phyloP scores from a whole-genome alignment of 345 rosid genomes.

The Salix udensis region DNA sequence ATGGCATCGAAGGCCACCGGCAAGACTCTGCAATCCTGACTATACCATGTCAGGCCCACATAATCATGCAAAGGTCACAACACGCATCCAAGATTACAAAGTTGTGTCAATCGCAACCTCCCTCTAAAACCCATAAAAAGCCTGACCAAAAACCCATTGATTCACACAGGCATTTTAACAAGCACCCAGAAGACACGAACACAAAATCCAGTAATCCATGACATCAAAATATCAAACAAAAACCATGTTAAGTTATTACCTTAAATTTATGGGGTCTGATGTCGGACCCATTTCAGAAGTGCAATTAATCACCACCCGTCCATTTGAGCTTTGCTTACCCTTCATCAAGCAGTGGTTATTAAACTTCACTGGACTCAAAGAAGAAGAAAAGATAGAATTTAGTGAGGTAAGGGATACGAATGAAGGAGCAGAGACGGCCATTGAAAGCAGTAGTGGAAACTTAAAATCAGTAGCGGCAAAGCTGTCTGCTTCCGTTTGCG shows the following conservation, averaged over 20 bases:
- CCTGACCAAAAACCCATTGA: not conserved
- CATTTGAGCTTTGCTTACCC: slow-evolving; percentile 20
- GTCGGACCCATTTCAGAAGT: slow-evolving; percentile 45
- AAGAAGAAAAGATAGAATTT: slow-evolving; percentile 22
- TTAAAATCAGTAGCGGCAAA: not conserved
- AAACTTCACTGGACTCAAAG: slow-evolving; percentile 26
- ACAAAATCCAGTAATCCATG: not conserved
- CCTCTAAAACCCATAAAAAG: not conserved
- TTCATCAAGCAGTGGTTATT: slow-evolving; percentile 21
- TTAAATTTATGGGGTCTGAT: slow-evolving; percentile 43
- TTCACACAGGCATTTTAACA: slow-evolving; percentile 41
- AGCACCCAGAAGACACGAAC: slow-evolving; percentile 20
- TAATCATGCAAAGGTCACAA: not conserved
- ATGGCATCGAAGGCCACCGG: no score
- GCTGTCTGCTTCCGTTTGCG: not conserved
- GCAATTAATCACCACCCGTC: slow-evolving; percentile 40
- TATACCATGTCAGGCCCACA: no score
- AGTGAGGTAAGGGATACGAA: slow-evolving; percentile 25
- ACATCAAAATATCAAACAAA: not conserved
- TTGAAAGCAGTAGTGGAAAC: slow-evolving; percentile 9
- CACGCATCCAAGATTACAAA: not conserved
- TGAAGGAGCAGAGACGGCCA: slow-evolving; percentile 48
- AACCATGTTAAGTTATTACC: slow-evolving; percentile 24
- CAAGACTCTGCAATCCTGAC: no score
- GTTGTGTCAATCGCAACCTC: not conserved